phyloP scores from a whole-genome alignment of 345 rosid genomes.

The Acer saccharum region DNA sequence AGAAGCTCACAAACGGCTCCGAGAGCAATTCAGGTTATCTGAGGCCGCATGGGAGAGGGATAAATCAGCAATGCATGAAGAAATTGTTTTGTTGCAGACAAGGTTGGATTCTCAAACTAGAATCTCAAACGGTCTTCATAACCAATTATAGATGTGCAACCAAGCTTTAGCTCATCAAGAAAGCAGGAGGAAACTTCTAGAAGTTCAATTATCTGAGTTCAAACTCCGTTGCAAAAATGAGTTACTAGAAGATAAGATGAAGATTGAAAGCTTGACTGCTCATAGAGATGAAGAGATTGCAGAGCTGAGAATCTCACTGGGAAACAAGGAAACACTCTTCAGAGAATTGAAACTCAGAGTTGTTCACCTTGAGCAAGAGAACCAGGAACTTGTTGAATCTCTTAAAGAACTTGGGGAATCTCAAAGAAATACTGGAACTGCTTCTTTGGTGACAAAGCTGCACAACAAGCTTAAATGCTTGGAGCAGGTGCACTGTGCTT shows the following conservation, averaged over 20 bases:
- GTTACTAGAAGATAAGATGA: background rate
- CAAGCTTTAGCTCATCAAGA: background rate
- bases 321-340: background rate
- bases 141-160: background rate
- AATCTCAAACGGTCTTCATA: background rate
- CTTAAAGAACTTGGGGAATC: conserved; percentile 5
- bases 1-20: conserved; percentile 11
- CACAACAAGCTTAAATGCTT: conserved; percentile 6
- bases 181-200: background rate
- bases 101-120: conserved; percentile 18
- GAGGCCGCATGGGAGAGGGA: conserved; percentile 4
- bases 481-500: background rate
- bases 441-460: conserved; percentile 7
- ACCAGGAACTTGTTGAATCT: background rate
- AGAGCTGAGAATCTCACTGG: background rate
- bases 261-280: background rate
- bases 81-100: background rate
- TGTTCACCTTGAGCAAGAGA: conserved; percentile 13
- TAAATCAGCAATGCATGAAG: conserved; percentile 1
- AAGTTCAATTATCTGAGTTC: background rate
- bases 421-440: background rate
- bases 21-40: background rate
- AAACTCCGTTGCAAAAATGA: background rate
- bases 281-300: conserved; percentile 8
- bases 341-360: background rate